Conservation (phyloP, 768 basidiomycete genomes). For the Phallus indusiatus region DNA sequence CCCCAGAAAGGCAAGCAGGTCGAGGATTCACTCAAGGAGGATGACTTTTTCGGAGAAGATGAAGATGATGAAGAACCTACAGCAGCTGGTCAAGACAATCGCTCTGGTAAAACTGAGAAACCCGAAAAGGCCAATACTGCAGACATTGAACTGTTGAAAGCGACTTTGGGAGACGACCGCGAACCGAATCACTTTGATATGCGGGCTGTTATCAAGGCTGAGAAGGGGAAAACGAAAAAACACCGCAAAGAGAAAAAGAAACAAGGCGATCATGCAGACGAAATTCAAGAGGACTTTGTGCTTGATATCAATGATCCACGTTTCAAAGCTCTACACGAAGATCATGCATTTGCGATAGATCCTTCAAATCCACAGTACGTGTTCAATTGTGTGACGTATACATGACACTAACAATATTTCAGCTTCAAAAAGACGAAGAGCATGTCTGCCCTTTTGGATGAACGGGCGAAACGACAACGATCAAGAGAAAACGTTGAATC, state of each 20-base stretch:
- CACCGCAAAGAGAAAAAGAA: constrained; percentile 35
- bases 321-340: constrained; percentile 81
- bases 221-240: constrained; percentile 46
- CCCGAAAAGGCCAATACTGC: constrained; percentile 25
- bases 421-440: constrained; percentile 92
- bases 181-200: constrained; percentile 82
- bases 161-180: constrained; percentile 41
- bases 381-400: neutral
- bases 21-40: constrained; percentile 24
- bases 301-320: constrained; percentile 83
- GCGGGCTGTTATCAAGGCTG: constrained; percentile 79
- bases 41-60: constrained; percentile 72
- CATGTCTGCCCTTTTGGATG: constrained; percentile 79
- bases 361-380: constrained; percentile 91
- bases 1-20: constrained; percentile 18
- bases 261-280: constrained; percentile 38
- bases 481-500: constrained; percentile 14
- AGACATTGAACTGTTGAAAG: constrained; percentile 55
- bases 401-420: neutral
- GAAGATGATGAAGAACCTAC: constrained; percentile 23
- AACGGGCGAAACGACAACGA: constrained; percentile 60
- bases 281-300: constrained; percentile 71
- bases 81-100: constrained; percentile 15
- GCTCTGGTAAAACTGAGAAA: constrained; percentile 15
- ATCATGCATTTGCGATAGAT: constrained; percentile 90